Conservation (phyloP, 1,284 basidiomycete genomes). For the Polyporus tsugae region DNA sequence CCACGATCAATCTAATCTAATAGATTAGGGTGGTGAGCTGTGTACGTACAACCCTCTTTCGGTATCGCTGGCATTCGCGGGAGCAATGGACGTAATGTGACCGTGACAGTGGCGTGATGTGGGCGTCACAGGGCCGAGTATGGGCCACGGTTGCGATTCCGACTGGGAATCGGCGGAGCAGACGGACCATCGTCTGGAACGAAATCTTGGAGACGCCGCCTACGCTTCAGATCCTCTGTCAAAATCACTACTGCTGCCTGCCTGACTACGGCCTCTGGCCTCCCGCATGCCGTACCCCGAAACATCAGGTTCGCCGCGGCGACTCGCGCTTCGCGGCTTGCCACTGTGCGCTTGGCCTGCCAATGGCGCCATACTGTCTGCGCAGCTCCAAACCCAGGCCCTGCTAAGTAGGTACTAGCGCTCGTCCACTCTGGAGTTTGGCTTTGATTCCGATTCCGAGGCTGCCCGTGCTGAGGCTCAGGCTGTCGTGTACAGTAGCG, state of each 20-base stretch:
- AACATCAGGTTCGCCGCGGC: not conserved
- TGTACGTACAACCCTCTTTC: conserved; percentile 34
- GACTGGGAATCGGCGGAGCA: conserved; percentile 11
- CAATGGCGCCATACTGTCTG: not conserved
- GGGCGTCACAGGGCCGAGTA: not conserved
- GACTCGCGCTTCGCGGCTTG: not conserved
- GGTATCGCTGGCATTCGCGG: conserved; percentile 36
- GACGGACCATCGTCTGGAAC: not conserved
- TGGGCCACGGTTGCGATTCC: not conserved
- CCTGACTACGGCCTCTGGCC: not conserved
- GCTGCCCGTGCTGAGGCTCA: not conserved
- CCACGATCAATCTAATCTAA: conserved; percentile 40
- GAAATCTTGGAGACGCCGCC: not conserved
- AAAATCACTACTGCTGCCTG: not conserved
- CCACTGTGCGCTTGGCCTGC: not conserved
- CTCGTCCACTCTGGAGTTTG: not conserved
- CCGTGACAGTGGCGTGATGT: not conserved
- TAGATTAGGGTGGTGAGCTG: conserved; percentile 34
- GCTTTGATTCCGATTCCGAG: not conserved
- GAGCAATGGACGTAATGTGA: conserved; percentile 31
- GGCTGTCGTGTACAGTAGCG: conserved; percentile 18
- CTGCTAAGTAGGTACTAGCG: not conserved
- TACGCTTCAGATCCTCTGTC: not conserved
- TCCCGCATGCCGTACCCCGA: not conserved
- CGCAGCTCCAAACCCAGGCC: not conserved